Evolutionary conservation across 2,329 filamentous ascomycete genomes (phyloP), one percentile per base, ranked within the genome.

Genomic region (Fusarium pseudograminearum): DNA sequence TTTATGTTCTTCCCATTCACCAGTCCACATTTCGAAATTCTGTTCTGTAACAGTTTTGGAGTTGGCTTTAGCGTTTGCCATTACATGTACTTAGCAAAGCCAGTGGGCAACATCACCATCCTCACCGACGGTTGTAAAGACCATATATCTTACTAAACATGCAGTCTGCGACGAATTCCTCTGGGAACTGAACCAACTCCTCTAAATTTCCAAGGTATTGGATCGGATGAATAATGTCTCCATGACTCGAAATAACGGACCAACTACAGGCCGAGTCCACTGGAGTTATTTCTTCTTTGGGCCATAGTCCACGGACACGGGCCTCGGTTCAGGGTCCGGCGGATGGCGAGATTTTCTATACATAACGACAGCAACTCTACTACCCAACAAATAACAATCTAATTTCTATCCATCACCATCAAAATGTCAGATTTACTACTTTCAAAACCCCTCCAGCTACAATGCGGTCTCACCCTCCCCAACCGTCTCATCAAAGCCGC

Each of bases 401-500:
- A 5, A 10, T 20, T 9, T 24, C 3, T 7, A 16, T 11, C 5
- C 9, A 33, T 12, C 2, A 15, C 7, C 15, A 3, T 5, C 24
- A 65, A 24, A n/a, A 73, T 74, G 70, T 15, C 60, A 24, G 55
- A 59, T 12, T 20, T 70, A 18, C 30, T 56, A 5, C 59, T 74
- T 14, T 57, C 72, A 4, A 47, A 83, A 30, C 81, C 85, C 0
- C 72, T 87, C 18, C 85, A 81, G 38, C 80, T 89, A 2, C 83
- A 84, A 64, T 87, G 85, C 73, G 87, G 87, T 2, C 79, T 90
- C 28, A 81, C 79, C 1, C 74, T 89, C 4, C 84, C 85, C 4
- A 89, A 89, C 70, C 83, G 87, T 7, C 79, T 90, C 3, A 80
- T 76, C 45, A 82, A 85, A 68, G 80, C 86, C 45, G 84, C 87